Base-by-base conservation (phyloP, 73 alveolate species). In the Paramecium octaurelia region DNA sequence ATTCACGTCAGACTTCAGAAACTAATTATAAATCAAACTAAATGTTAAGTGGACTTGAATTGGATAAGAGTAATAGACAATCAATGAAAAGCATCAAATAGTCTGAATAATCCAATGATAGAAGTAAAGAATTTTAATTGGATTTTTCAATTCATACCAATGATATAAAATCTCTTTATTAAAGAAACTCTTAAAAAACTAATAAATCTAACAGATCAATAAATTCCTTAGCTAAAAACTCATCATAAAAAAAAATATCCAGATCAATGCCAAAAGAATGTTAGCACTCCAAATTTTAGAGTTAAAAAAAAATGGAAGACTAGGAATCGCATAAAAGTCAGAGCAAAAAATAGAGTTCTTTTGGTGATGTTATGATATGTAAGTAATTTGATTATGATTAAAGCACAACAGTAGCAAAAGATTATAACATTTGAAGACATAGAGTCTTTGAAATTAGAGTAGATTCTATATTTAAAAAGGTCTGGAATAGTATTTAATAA, bases 141-240 rank as follows among this genome's bases (percentile, higher is more conserved):
- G 87, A 73, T 38, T 73, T 73, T 43, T 73, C 87, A 11, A 73
- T 73, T 40, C 87, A 73, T 73, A 73, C 87, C n/a, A 73, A 73
- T 73, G 87, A 73, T 38, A 73, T 73, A 4, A 73, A 73, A 11
- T 73, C 87, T 8, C 40, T 73, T 7, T 73, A 73, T 73, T 18
- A 73, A 73, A 73, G 87, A 18, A 36, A 34, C n/a, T 73, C 87
- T 14, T 73, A 35, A 36, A 73, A 40, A 73, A 73, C 87, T 4
- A 40, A 34, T 34, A 73, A 73, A 36, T 73, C 87, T 21, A 36
- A 73, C n/a, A 31, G 46, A 73, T 73, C 87, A 12, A 73, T 36
- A 36, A 73, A 73, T 36, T 73, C 87, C 35, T 43, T 36, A 23
- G 57, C 59, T 16, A 73, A 73, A 36, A 34, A 73, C 38, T 38